Conservation (phyloP, 805 yeast species). For the Citeromyces matritensis region DNA sequence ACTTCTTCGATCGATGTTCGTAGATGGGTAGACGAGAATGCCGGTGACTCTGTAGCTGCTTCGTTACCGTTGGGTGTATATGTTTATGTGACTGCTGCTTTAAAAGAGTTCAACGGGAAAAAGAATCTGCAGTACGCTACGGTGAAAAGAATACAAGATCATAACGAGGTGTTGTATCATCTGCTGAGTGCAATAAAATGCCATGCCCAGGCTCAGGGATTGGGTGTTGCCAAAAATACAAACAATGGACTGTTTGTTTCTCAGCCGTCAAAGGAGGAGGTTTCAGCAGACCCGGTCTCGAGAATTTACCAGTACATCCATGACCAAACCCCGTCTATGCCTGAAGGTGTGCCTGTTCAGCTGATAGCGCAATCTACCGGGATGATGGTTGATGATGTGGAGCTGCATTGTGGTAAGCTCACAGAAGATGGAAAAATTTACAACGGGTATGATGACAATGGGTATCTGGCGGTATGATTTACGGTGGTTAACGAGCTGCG, state of each 20-base stretch:
- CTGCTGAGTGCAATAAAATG: slow-evolving; percentile 45
- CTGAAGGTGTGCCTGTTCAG: slow-evolving; percentile 63
- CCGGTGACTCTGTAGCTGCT: slow-evolving; percentile 16
- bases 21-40: slow-evolving; percentile 40
- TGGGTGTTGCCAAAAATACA: slow-evolving; percentile 4
- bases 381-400: slow-evolving; percentile 31
- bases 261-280: slow-evolving; percentile 16
- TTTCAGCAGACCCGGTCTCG: slow-evolving; percentile 17
- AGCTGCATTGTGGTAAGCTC: slow-evolving; percentile 32
- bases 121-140: slow-evolving; percentile 51
- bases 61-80: slow-evolving; percentile 37
- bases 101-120: slow-evolving; percentile 46
- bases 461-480: slow-evolving; percentile 38
- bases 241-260: slow-evolving; percentile 27
- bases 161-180: slow-evolving; percentile 57
- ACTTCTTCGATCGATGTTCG: slow-evolving; percentile 54
- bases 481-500: no score
- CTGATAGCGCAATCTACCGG: slow-evolving; percentile 43
- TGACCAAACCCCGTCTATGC: slow-evolving; percentile 39
- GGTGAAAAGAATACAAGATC: slow-evolving; percentile 40
- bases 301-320: slow-evolving; percentile 30
- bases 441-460: slow-evolving; percentile 53
- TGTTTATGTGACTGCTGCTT: slow-evolving; percentile 40
- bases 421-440: slow-evolving; percentile 58
- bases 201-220: slow-evolving; percentile 35